phyloP scores from a whole-genome alignment of 1,139 yeast genomes.

The Pichia sp. region DNA sequence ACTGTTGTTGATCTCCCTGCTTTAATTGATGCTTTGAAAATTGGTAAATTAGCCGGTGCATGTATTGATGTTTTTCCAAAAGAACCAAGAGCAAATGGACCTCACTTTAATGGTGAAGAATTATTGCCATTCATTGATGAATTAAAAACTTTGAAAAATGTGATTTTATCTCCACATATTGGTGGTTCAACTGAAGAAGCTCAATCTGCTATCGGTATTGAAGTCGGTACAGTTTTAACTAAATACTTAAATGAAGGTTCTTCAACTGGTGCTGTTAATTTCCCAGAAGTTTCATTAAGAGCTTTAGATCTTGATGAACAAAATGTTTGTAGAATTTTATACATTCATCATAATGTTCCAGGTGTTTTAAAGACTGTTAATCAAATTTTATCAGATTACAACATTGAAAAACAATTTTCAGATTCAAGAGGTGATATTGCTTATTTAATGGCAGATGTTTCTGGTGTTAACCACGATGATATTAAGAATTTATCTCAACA shows the following conservation, averaged over 20 bases:
- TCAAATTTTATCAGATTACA: slow-evolving; percentile 89
- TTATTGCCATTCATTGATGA: slow-evolving; percentile 84
- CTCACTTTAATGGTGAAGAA: slow-evolving; percentile 54
- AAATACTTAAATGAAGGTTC: slow-evolving; percentile 95
- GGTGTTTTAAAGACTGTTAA: slow-evolving; percentile 98
- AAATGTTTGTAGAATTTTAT: slow-evolving; percentile 85
- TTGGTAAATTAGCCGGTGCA: slow-evolving; percentile 95
- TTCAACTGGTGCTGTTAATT: slow-evolving; percentile 94
- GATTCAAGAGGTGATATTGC: slow-evolving; percentile 97
- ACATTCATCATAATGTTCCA: slow-evolving; percentile 96
- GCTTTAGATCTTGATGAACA: slow-evolving; percentile 85
- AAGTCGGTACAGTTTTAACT: slow-evolving; percentile 79
- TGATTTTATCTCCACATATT: slow-evolving; percentile 92
- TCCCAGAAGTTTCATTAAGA: slow-evolving; percentile 96
- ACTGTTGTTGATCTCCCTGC: slow-evolving; percentile 96
- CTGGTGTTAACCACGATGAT: slow-evolving; percentile 76
- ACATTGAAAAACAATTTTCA: slow-evolving; percentile 95
- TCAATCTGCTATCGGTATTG: slow-evolving; percentile 95
- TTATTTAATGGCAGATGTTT: slow-evolving; percentile 95
- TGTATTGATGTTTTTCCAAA: slow-evolving; percentile 96
- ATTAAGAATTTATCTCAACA: slow-evolving; percentile 81
- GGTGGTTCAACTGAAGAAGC: slow-evolving; percentile 99
- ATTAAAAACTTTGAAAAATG: slow-evolving; percentile 74
- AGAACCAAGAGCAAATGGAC: slow-evolving; percentile 98
- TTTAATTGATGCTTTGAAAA: slow-evolving; percentile 80